phyloP scores from a whole-genome alignment of 83 land plant species.

The Diphasiastrum complanatum region DNA sequence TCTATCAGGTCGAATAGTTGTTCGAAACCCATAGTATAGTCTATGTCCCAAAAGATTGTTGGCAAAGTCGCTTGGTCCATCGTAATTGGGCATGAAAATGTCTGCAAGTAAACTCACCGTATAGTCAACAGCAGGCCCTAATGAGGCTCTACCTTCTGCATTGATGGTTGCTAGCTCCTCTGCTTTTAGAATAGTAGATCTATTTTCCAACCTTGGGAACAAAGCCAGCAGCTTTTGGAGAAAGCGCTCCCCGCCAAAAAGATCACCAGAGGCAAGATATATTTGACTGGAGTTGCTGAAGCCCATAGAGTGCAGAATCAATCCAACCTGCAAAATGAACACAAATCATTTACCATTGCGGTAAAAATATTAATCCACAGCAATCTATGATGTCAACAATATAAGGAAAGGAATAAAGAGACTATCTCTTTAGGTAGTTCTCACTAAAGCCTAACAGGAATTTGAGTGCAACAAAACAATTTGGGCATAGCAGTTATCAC shows the following conservation, averaged over 20 bases:
- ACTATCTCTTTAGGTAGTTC: too few relatives aligned
- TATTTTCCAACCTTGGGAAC: slow-evolving; percentile 78
- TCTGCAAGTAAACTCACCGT: slow-evolving; percentile 96
- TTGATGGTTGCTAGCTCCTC: slow-evolving; percentile 42
- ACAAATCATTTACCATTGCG: too few relatives aligned
- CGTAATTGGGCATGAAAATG: slow-evolving; percentile 92
- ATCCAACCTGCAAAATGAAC: slow-evolving; percentile 78
- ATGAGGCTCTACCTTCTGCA: slow-evolving; percentile 52
- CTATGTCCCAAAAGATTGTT: slow-evolving; percentile 92
- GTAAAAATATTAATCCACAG: too few relatives aligned
- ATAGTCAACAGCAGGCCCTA: slow-evolving; percentile 92
- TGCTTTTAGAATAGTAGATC: slow-evolving; percentile 43
- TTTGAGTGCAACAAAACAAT: too few relatives aligned
- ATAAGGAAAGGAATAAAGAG: too few relatives aligned
- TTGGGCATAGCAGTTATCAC: too few relatives aligned
- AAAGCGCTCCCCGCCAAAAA: slow-evolving; percentile 85
- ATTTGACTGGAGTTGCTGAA: slow-evolving; percentile 80
- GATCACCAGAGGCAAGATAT: slow-evolving; percentile 86
- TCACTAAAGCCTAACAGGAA: too few relatives aligned
- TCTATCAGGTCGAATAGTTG: slow-evolving; percentile 67
- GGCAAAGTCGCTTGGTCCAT: slow-evolving; percentile 97
- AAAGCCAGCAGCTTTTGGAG: slow-evolving; percentile 63
- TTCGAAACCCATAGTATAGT: slow-evolving; percentile 82
- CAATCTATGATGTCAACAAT: too few relatives aligned
- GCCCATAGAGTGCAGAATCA: slow-evolving; percentile 73